Evolutionary conservation across 1,284 basidiomycete species (phyloP), one percentile per base, ranked within the genome.

Genomic region (Hypsizygus ulmarius): DNA sequence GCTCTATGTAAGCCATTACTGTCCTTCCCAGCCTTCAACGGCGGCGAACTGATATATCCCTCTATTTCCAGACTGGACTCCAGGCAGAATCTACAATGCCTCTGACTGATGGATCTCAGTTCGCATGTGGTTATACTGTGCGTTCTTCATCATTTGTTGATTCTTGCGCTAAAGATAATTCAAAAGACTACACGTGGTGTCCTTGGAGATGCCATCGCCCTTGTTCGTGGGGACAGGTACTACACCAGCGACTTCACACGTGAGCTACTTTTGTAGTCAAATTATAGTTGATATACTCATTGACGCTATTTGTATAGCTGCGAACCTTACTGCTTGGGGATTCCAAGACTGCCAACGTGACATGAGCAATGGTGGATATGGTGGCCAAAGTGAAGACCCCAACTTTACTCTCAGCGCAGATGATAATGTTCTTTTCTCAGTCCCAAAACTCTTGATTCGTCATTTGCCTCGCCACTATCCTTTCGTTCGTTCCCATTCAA

Each of bases 61-160:
- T 46, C 21, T 25, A 7, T 43, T 57, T 41, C 5, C 64, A 77
- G 67, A 73, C 78, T 19, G 75, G 79, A 48, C 68, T 79, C 6
- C 71, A 73, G 55, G 67, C 65, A 9, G 81, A 84, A 53, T 67
- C 77, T n/a, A 66, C 71, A 6, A 81, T 81, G 67, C 75, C 75
- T 6, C 61, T 73, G 9, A 68, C 68, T 8, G 65, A 66, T 27
- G 75, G 76, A 3, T 71, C 70, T n/a, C 73, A 74, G 28, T 71
- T 77, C 37, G 70, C 73, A 28, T 76, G 73, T 48, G 75, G 73
- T 9, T 70, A 75, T 58, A 81, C 79, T 15, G 77, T 80, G 57
- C 15, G 63, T 53, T 15, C 10, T 19, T 35, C 39, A 16, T 27
- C 19, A 36, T 8, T 33, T 64, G 21, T 65, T 64, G 18, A 68